Percentiles rank a stretch among this genome's conserved stretches.
phyloP scores from a whole-genome alignment of 1,284 basidiomycete genomes.

The Pseudomicrostroma phylloplanum region DNA sequence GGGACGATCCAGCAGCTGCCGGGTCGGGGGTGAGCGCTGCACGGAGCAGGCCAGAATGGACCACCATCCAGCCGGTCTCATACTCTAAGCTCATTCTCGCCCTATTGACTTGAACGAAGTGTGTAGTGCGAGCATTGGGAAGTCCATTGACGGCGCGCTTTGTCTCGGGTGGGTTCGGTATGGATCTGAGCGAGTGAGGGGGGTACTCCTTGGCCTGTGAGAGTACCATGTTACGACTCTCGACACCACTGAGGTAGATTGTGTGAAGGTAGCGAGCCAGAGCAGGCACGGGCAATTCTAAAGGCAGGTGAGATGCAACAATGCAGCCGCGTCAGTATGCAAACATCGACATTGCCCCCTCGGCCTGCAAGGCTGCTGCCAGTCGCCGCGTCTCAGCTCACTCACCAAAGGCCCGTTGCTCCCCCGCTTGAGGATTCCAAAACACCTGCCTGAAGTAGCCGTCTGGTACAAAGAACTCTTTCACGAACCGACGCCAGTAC shows the following conservation, averaged over 20 bases:
- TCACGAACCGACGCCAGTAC: constrained; percentile 30
- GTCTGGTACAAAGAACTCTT: constrained; percentile 28
- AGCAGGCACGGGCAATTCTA: constrained; percentile 23
- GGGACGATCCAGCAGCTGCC: not conserved
- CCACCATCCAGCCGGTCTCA: constrained; percentile 35
- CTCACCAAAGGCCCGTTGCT: constrained; percentile 30
- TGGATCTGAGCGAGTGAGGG: constrained; percentile 22
- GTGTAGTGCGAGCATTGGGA: constrained; percentile 22
- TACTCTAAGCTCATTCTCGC: constrained; percentile 25
- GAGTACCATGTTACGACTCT: constrained; percentile 20
- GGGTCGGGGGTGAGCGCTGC: constrained; percentile 24
- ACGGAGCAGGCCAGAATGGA: constrained; percentile 27
- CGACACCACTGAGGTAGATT: constrained; percentile 29
- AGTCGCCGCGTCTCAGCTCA: not conserved
- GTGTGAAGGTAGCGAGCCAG: constrained; percentile 33
- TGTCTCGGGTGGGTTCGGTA: constrained; percentile 22
- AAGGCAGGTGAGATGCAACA: not conserved
- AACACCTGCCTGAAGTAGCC: constrained; percentile 28
- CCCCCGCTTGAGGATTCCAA: constrained; percentile 31
- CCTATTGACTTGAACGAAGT: constrained; percentile 25
- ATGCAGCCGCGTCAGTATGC: not conserved
- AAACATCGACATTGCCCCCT: not conserved
- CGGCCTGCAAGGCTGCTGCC: not conserved
- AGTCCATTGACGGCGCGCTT: constrained; percentile 25
- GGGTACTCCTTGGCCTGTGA: constrained; percentile 29